Conservation (phyloP, 2,329 filamentous ascomycete species). For the Leptographium lundbergii region DNA sequence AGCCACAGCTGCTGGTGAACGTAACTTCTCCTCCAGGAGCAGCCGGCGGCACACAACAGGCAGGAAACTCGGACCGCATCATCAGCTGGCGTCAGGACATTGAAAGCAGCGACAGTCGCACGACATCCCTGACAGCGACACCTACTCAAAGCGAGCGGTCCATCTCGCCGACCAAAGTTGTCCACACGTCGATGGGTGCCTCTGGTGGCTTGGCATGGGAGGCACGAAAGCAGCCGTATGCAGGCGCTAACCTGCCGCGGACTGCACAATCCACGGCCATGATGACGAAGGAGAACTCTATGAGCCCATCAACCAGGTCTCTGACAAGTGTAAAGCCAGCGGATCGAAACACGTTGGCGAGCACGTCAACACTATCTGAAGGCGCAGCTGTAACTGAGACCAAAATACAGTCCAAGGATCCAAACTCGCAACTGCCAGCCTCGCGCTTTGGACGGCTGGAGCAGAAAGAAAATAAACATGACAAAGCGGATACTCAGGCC, state of each 20-base stretch:
- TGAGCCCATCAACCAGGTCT: constrained; percentile 28
- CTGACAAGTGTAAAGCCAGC: constrained; percentile 1
- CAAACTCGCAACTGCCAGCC: not conserved
- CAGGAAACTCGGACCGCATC: constrained; percentile 56
- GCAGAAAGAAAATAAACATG: not conserved
- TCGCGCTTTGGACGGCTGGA: not conserved
- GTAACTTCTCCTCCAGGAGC: not conserved
- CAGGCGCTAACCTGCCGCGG: constrained; percentile 11
- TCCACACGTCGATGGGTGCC: constrained; percentile 22
- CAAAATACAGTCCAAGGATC: not conserved
- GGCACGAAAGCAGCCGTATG: constrained; percentile 31
- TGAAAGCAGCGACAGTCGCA: constrained; percentile 24
- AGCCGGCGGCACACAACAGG: constrained; percentile 2
- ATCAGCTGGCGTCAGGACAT: constrained; percentile 72
- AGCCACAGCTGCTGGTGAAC: constrained; percentile 15
- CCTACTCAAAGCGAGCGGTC: constrained; percentile 39
- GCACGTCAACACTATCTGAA: not conserved
- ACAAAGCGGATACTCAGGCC: not conserved
- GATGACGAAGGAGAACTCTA: not conserved
- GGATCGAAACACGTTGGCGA: not conserved
- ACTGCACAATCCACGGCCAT: constrained; percentile 5
- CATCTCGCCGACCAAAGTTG: constrained; percentile 37
- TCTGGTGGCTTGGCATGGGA: constrained; percentile 30
- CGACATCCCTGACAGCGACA: constrained; percentile 20
- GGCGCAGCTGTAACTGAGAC: not conserved